These are phyloP conservation scores for Eimeria maxima DNA, from an alignment of 169 alveolate genomes.

Conservation along the genomic window DNA sequence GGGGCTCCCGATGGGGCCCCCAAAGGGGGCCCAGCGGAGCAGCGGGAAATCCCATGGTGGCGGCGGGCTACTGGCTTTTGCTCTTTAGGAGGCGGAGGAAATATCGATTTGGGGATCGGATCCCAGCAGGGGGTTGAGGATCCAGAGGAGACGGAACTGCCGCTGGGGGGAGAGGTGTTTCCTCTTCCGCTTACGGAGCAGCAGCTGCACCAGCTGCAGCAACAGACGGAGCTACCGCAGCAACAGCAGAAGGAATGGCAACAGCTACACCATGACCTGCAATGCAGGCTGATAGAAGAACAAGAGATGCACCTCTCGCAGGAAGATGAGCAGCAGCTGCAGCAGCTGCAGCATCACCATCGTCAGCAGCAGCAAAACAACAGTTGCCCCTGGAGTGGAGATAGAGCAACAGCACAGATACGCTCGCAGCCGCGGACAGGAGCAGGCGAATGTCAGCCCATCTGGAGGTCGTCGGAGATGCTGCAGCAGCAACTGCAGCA, in stretches of 20 bases:
- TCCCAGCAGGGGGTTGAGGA: background rate
- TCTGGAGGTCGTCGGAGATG: background rate
- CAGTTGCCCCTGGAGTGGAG: background rate
- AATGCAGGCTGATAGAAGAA: background rate
- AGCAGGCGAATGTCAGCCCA: background rate
- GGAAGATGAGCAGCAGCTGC: background rate
- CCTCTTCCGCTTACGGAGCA: background rate
- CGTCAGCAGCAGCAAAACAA: conserved; percentile 17
- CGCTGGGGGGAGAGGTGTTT: conserved; percentile 48
- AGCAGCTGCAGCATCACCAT: conserved; percentile 14
- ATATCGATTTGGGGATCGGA: background rate
- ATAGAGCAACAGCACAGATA: background rate
- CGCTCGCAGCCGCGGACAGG: background rate
- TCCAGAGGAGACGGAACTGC: background rate
- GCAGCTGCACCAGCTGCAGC: conserved; percentile 46
- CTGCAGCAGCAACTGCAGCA: conserved; percentile 1
- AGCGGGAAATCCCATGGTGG: conserved; percentile 48
- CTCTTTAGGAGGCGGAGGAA: background rate
- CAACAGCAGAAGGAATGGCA: background rate
- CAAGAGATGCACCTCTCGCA: background rate
- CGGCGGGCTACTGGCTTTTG: conserved; percentile 36
- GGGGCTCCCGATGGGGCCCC: background rate
- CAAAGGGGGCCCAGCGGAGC: background rate
- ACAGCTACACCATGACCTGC: background rate
- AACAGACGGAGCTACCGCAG: background rate